Evolutionary conservation across 495 filamentous ascomycete species (phyloP).

Genomic region (Immersiella caudata): DNA sequence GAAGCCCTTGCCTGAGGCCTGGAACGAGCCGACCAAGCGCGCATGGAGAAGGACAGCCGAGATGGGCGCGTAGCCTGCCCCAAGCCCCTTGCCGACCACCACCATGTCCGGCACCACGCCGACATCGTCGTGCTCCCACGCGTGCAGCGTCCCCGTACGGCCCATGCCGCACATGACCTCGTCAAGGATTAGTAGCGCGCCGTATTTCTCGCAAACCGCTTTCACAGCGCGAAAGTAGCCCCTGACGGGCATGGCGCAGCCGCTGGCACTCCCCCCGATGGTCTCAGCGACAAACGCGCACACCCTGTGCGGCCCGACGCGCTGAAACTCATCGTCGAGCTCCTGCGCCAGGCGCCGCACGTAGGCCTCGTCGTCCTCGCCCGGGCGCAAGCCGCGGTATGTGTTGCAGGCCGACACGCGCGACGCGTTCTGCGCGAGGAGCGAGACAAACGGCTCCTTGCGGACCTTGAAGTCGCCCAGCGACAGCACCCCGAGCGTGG

Average conservation of each 20-base stretch:
- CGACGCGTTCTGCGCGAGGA: constrained; percentile 47
- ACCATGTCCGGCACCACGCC: constrained; percentile 54
- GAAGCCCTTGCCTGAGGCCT: constrained; percentile 54
- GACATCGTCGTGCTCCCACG: constrained; percentile 61
- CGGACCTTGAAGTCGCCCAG: constrained; percentile 62
- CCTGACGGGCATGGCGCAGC: constrained; percentile 3
- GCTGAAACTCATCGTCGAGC: constrained; percentile 69
- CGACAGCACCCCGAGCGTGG: constrained; percentile 62
- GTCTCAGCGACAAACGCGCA: constrained; percentile 74
- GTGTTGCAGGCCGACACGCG: constrained; percentile 65
- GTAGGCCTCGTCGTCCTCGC: constrained; percentile 32
- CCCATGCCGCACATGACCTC: constrained; percentile 80
- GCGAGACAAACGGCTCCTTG: constrained; percentile 58
- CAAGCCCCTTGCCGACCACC: constrained; percentile 62
- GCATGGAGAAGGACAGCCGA: constrained; percentile 57
- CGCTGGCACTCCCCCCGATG: constrained; percentile 47
- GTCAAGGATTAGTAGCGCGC: constrained; percentile 69
- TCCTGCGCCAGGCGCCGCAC: constrained; percentile 60
- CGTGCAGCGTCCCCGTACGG: constrained; percentile 62
- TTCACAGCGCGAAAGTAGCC: constrained; percentile 71
- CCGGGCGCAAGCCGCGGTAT: constrained; percentile 31
- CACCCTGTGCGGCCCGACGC: constrained; percentile 66
- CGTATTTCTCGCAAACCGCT: constrained; percentile 65
- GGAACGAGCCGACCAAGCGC: constrained; percentile 52
- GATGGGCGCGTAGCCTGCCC: constrained; percentile 61